phyloP scores from a whole-genome alignment of 2,329 filamentous ascomycete genomes.

The Aspergillus fischeri region DNA sequence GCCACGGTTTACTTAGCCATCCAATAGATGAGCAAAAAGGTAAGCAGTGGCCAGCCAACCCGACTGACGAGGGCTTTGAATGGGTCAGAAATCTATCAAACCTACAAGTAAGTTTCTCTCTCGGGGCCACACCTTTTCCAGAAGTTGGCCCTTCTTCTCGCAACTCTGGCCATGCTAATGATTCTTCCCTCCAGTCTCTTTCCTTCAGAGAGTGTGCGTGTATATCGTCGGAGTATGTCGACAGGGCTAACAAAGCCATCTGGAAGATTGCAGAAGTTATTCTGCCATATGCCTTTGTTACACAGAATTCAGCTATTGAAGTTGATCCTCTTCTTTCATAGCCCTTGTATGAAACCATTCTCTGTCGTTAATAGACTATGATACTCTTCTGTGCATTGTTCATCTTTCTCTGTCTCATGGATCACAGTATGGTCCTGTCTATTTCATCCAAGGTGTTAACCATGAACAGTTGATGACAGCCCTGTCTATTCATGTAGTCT shows the following conservation, averaged over 20 bases:
- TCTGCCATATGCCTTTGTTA: slow-evolving; percentile 15
- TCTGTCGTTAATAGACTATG: neutral
- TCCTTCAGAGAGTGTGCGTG: slow-evolving; percentile 24
- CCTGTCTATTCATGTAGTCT: neutral
- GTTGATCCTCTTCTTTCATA: slow-evolving; percentile 18
- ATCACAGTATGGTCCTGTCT: neutral
- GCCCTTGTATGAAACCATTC: neutral
- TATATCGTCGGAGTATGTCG: slow-evolving; percentile 18
- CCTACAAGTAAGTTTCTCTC: slow-evolving; percentile 16
- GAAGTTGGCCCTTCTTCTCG: neutral
- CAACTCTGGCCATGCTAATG: neutral
- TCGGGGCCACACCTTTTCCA: neutral
- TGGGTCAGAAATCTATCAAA: slow-evolving; percentile 23
- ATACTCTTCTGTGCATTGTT: neutral
- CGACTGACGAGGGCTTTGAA: slow-evolving; percentile 21
- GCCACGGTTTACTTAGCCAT: slow-evolving; percentile 15
- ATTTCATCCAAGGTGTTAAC: neutral
- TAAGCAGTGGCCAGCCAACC: slow-evolving; percentile 3
- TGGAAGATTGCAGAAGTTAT: slow-evolving; percentile 27
- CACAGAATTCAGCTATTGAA: slow-evolving; percentile 15
- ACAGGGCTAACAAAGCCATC: slow-evolving; percentile 20
- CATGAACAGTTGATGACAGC: too few species aligned
- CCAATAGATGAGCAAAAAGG: slow-evolving; percentile 5
- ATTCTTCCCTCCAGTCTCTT: slow-evolving; percentile 17
- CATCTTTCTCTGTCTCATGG: slow-evolving; percentile 1